Evolutionary conservation across 495 filamentous ascomycete species (phyloP).

Genomic region (Parathielavia appendiculata): DNA sequence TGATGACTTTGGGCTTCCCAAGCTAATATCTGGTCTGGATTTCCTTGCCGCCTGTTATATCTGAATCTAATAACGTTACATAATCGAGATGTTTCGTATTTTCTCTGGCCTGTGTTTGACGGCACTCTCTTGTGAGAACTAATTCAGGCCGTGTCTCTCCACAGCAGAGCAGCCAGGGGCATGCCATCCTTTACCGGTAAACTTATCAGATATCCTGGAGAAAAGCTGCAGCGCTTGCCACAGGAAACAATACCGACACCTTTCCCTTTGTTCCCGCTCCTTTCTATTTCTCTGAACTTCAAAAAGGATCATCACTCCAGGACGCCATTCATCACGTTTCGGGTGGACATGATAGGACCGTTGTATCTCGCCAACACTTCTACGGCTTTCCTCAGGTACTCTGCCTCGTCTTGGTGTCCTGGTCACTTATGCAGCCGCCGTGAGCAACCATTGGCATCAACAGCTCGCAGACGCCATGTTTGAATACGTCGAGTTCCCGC

Average conservation of each 20-base stretch:
- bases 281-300: background rate
- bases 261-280: background rate
- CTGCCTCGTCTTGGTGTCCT: too few relatives aligned
- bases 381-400: too few relatives aligned
- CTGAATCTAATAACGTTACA: background rate
- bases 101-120: too few relatives aligned
- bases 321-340: too few relatives aligned
- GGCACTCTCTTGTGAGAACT: background rate
- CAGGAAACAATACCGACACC: background rate
- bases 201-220: background rate
- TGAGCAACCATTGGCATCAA: background rate
- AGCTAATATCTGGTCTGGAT: too few relatives aligned
- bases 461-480: conserved; percentile 6
- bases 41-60: too few relatives aligned
- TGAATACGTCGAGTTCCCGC: conserved; percentile 15
- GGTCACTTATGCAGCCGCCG: background rate
- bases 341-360: too few relatives aligned
- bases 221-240: background rate
- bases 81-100: too few relatives aligned
- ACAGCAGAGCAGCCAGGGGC: background rate
- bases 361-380: too few relatives aligned
- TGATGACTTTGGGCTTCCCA: too few relatives aligned
- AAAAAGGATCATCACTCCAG: too few relatives aligned
- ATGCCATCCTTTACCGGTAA: background rate
- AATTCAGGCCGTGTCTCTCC: background rate